Evolutionary conservation across 192 early-diverging fungal species (phyloP).

Genomic region (Rhizophagus prolifer): DNA sequence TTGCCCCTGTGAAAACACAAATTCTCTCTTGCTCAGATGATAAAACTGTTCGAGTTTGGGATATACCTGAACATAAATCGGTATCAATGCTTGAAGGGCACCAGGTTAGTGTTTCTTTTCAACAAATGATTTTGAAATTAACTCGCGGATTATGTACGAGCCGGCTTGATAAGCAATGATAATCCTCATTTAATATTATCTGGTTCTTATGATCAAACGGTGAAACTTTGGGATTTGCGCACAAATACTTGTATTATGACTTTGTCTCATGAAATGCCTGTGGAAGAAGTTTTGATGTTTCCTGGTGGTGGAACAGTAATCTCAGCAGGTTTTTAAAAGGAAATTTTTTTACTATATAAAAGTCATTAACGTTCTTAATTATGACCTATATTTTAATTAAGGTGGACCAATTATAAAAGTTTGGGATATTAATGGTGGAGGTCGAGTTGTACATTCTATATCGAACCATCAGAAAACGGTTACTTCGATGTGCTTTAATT

Average conservation of each 20-base stretch:
- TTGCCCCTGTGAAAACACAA: constrained; percentile 72
- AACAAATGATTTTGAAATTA: background rate
- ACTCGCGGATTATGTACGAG: constrained; percentile 78
- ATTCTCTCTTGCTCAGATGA: constrained; percentile 91
- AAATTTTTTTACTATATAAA: background rate
- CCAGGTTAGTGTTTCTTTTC: constrained; percentile 39
- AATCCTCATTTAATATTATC: constrained; percentile 82
- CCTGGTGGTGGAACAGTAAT: constrained; percentile 79
- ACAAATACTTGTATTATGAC: constrained; percentile 69
- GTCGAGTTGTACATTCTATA: constrained; percentile 70
- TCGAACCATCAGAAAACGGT: constrained; percentile 97
- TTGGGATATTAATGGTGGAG: constrained; percentile 85
- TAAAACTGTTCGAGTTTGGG: constrained; percentile 90
- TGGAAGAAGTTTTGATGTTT: constrained; percentile 84
- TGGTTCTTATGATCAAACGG: constrained; percentile 95
- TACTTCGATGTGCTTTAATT: constrained; percentile 86
- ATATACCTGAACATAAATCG: constrained; percentile 79
- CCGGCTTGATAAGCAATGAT: constrained; percentile 66
- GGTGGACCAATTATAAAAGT: constrained; percentile 79
- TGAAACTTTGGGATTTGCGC: constrained; percentile 90
- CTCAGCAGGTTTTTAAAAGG: constrained; percentile 52
- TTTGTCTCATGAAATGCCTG: constrained; percentile 82
- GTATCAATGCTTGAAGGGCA: constrained; percentile 76
- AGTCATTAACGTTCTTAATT: background rate
- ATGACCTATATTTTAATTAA: constrained; percentile 36